Base-by-base conservation (phyloP, 2,329 filamentous ascomycete species). In the Exophiala aquamarina region DNA sequence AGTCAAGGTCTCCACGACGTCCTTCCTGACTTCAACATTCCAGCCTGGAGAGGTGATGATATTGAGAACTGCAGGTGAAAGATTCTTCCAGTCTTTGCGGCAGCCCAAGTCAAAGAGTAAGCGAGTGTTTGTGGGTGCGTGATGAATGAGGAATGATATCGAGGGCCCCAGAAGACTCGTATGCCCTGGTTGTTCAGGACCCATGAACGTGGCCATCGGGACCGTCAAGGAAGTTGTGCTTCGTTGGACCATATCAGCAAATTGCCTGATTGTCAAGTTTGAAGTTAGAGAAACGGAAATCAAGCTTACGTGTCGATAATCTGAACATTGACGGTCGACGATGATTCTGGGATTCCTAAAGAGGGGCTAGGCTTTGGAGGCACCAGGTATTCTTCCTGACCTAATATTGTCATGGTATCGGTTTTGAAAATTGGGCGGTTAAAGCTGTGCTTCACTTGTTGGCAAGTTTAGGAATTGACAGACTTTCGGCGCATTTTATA, bases 121-220 rank as follows among this genome's bases (percentile, higher is more conserved):
- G 13, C 45, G 45, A 9, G 33, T 28, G 15, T 34, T 28, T 29
- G 35, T 19, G 2, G 19, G 19, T 3, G 21, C 44, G 34, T 60
- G 54, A 36, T 55, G 41, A 20, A 59, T 50, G 13, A 59, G 47
- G 32, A 60, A 60, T 3, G 45, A 56, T 40, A 47, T 57, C 31
- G 44, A 41, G 4, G 54, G 43, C 28, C 32, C 21, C 11, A 44
- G 20, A 13, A 58, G 17, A 20, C 60, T 59, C 36, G 63, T 59
- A 3, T 62, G 60, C 14, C 60, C 59, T 11, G 55, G 55, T 2
- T 46, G 54, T 57, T 62, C 57, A 5, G 62, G 63, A 17, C 66
- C 65, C 11, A 11, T 11, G 23, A 26, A 26, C 23, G 23, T 6
- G 23, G 23, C 23, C 23, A 26, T 26, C 23, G 23, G 23, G 23